phyloP scores from a whole-genome alignment of 495 filamentous ascomycete species.

The Tuber microsphaerosporum region DNA sequence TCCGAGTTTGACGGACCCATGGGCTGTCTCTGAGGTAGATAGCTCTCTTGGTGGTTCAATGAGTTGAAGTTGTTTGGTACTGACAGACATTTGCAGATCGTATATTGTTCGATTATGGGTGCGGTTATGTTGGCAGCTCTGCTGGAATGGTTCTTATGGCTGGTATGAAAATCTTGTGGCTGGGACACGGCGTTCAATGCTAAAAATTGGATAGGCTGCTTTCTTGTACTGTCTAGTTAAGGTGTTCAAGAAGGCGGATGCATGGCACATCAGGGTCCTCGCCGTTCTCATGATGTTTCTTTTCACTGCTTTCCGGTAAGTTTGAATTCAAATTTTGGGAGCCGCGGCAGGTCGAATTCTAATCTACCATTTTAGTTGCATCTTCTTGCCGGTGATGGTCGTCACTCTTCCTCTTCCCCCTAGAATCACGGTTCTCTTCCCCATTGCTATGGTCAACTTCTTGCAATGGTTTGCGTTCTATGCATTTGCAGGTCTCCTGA shows the following conservation, averaged over 20 bases:
- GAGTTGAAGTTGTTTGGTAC: background rate
- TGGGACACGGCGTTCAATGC: background rate
- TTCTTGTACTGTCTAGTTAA: constrained; percentile 88
- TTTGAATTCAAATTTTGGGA: background rate
- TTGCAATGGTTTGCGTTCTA: constrained; percentile 97
- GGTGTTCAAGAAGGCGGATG: constrained; percentile 83
- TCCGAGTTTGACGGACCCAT: constrained; percentile 29
- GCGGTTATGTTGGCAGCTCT: constrained; percentile 75
- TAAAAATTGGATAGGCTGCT: constrained; percentile 47
- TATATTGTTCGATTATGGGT: constrained; percentile 77
- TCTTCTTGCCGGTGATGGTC: constrained; percentile 90
- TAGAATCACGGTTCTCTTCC: constrained; percentile 63
- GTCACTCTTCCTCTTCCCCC: constrained; percentile 82
- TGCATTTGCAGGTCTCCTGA: constrained; percentile 78
- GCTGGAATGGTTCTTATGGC: constrained; percentile 91
- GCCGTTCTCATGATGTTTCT: constrained; percentile 66
- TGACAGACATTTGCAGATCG: constrained; percentile 51
- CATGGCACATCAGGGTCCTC: constrained; percentile 69
- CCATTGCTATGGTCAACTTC: constrained; percentile 55
- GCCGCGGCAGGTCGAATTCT: constrained; percentile 15
- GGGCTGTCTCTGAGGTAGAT: constrained; percentile 37
- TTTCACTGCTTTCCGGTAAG: constrained; percentile 69
- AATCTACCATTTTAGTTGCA: constrained; percentile 50
- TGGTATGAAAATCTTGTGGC: constrained; percentile 44
- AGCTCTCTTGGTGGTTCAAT: background rate